A percentile compares a stretch with the other conserved stretches of the same genome.
Conservation (phyloP, 345 rosid genomes). For the Moricandia arvensis region DNA sequence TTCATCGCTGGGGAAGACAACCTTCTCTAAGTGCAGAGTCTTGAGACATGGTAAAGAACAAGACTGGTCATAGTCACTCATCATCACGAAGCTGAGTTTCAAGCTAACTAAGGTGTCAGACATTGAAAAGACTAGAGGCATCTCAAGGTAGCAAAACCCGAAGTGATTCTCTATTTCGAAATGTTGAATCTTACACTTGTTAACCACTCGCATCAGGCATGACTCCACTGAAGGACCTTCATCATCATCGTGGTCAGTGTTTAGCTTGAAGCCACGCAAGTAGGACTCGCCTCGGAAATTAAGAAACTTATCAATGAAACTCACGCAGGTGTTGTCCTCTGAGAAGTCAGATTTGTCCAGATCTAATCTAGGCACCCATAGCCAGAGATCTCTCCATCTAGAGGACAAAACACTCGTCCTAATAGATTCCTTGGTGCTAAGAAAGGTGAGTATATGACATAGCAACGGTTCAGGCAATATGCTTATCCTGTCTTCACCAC, state of each 20-base stretch:
- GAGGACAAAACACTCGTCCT: constrained; percentile 22
- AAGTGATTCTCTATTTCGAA: constrained; percentile 13
- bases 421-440: constrained; percentile 3
- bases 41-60: constrained; percentile 6
- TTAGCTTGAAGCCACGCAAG: constrained; percentile 20
- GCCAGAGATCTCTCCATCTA: constrained; percentile 22
- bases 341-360: constrained; percentile 10
- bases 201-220: constrained; percentile 1
- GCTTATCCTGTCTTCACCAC: constrained; percentile 28
- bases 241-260: background rate
- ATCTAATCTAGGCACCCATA: constrained; percentile 17
- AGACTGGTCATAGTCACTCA: background rate
- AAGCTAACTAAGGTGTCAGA: constrained; percentile 1
- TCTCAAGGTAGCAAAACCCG: background rate
- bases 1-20: background rate
- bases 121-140: background rate
- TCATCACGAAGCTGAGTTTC: constrained; percentile 3
- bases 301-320: constrained; percentile 15
- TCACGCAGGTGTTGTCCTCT: background rate
- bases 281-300: background rate
- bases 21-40: background rate
- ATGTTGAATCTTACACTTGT: constrained; percentile 15
- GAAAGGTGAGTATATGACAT: constrained; percentile 21
- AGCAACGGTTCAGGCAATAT: constrained; percentile 12
- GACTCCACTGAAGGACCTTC: background rate